Conservation (phyloP, 345 rosid genomes). For the Excoecaria agallocha region DNA sequence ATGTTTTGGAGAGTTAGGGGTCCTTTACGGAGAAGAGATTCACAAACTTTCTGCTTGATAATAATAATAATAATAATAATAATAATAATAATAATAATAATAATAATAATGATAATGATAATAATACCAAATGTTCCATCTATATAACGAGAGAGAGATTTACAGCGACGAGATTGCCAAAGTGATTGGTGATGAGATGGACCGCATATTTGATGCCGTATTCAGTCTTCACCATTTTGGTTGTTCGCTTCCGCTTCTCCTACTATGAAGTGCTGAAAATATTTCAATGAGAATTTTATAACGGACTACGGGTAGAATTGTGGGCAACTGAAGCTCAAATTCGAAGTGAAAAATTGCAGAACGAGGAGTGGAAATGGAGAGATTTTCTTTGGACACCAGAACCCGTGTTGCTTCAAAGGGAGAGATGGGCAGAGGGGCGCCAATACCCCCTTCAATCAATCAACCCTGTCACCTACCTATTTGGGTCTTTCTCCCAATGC, state of each 20-base stretch:
- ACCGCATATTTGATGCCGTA: conserved; percentile 66
- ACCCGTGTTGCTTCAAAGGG: too few relatives aligned
- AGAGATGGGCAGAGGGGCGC: too few relatives aligned
- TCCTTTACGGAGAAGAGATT: conserved; percentile 72
- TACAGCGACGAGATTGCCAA: conserved; percentile 83
- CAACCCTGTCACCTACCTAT: too few relatives aligned
- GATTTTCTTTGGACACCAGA: too few relatives aligned
- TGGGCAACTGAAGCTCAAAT: too few relatives aligned
- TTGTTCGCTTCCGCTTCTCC: neutral
- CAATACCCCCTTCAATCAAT: too few relatives aligned
- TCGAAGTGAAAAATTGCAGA: too few relatives aligned
- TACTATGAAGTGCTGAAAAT: neutral
- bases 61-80: neutral
- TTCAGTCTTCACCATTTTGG: conserved; percentile 36
- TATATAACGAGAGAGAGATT: conserved; percentile 15
- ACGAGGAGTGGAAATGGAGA: too few relatives aligned
- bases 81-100: neutral
- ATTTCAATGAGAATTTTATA: too few relatives aligned
- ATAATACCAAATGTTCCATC: neutral
- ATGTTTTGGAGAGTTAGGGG: conserved; percentile 48
- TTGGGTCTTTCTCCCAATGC: too few relatives aligned
- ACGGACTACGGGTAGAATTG: too few relatives aligned
- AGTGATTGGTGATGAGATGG: conserved; percentile 65
- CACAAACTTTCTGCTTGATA: conserved; percentile 67
- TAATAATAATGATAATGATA: neutral